Base-by-base conservation (phyloP, 257 asterid genomes). In the Salvia splendens region DNA sequence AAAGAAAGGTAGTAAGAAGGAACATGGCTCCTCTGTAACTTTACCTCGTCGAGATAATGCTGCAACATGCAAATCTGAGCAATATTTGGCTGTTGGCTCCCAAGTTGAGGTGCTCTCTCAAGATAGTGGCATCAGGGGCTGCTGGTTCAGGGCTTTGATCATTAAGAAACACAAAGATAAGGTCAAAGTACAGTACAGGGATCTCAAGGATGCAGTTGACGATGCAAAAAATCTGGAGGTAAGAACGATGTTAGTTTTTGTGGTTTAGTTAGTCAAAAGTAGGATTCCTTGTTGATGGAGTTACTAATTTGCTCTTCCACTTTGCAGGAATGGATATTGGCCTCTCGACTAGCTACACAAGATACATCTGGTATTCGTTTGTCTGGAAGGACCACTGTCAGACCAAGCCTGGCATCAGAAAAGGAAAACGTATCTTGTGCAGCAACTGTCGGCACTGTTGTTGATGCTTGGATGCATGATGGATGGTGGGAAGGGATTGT, bases 401-500 rank as follows among this genome's bases (percentile, higher is more conserved):
- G 96, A 62, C 96, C 98, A 42, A 64, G 67, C 5, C 80, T 67
- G 9, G 46, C 43, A 15, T 52, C 69, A 15, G 74, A 54, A 6
- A 49, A 57, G 57, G 61, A 74, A 17, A 75, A 38, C 3, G 47
- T 75, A 43, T 48, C 83, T 15, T 61, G 68, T 75, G 69, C 12
- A 3, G 35, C 78, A 30, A 80, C 75, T 69, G 71, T 81, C 57
- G 96, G 96, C 55, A 74, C 78, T 28, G 43, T 80, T 30, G 96
- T 92, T 14, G 98, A 89, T 76, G 95, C 85, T 70, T 92, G 90
- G 95, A 82, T 85, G 87, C 84, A 89, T 59, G 95, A 84, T 71
- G 98, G 95, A 16, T 92, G 98, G 96, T 92, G 98, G 98, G 96
- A 92, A 79, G 98, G 96, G 43, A 79, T 92, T 47, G 84, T 92